Evolutionary conservation across 1,139 yeast species (phyloP).

Genomic region (Scheffersomyces lignicola): DNA sequence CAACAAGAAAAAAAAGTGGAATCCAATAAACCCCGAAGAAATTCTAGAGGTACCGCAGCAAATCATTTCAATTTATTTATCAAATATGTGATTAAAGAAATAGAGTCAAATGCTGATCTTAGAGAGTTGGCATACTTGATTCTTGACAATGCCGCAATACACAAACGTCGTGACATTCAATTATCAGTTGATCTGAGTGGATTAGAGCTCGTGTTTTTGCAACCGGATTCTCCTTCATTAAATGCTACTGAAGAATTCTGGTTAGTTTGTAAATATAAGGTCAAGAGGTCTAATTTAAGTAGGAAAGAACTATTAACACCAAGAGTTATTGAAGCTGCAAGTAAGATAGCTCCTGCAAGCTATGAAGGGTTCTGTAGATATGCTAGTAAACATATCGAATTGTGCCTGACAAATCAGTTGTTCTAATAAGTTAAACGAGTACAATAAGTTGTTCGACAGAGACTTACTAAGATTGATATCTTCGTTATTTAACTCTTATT

Average conservation of each 20-base stretch:
- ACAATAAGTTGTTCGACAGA: no score
- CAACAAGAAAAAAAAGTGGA: conserved; percentile 4
- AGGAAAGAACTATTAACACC: conserved; percentile 5
- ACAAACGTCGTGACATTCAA: conserved; percentile 6
- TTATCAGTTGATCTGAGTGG: conserved; percentile 7
- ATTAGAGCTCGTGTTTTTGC: conserved; percentile 7
- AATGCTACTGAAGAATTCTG: conserved; percentile 8
- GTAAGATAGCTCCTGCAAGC: conserved; percentile 1
- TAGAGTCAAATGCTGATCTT: conserved; percentile 2
- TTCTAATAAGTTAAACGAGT: no score
- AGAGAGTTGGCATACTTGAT: conserved; percentile 5
- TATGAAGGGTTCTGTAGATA: conserved; percentile 6
- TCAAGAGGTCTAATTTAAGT: conserved; percentile 5
- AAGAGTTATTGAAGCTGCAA: conserved; percentile 2
- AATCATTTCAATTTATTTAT: conserved; percentile 5
- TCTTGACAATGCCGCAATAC: conserved; percentile 8
- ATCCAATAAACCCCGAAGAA: not conserved
- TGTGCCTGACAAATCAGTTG: no score
- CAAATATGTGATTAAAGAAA: conserved; percentile 3
- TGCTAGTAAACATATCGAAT: no score
- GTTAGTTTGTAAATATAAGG: conserved; percentile 6
- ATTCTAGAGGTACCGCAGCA: conserved; percentile 5
- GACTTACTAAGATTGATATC: no score
- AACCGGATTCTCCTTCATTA: conserved; percentile 7
- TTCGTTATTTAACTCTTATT: no score